Evolutionary conservation across 1,284 basidiomycete genomes (phyloP).

Genomic region (Microbotryum violaceum): DNA sequence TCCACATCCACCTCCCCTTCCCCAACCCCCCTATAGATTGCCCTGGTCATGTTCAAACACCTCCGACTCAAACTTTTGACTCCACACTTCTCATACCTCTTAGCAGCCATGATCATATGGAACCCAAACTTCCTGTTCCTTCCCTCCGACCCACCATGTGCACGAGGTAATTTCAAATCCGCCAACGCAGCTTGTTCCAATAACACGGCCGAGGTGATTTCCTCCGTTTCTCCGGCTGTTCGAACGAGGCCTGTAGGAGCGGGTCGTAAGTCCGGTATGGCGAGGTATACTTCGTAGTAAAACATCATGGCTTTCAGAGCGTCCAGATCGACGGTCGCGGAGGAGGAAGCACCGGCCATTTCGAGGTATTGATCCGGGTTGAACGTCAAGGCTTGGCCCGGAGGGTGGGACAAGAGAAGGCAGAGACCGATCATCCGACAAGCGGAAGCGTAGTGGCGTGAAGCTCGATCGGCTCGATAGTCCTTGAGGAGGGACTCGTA

Average conservation of each 20-base stretch:
- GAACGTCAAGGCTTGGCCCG: conserved; percentile 2
- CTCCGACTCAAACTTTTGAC: conserved; percentile 39
- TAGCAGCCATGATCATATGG: conserved; percentile 47
- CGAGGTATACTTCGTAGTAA: conserved; percentile 44
- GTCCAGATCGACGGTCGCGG: conserved; percentile 41
- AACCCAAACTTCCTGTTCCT: conserved; percentile 44
- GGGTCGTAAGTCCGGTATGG: conserved; percentile 40
- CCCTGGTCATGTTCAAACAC: too few species aligned
- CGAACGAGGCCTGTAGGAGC: conserved; percentile 39
- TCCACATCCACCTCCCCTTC: conserved; percentile 5
- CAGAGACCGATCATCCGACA: conserved; percentile 45
- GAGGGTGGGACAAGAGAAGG: conserved; percentile 33
- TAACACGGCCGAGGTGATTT: conserved; percentile 47
- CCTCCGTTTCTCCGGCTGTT: conserved; percentile 43
- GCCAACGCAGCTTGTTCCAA: conserved; percentile 49
- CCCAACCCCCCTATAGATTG: too few species aligned
- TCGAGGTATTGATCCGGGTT: conserved; percentile 41
- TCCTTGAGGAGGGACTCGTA: conserved; percentile 70
- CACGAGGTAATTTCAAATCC: conserved; percentile 39
- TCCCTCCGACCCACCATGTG: conserved; percentile 5
- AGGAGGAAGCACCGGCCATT: conserved; percentile 37
- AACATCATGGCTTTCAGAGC: conserved; percentile 42
- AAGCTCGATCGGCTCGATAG: conserved; percentile 41
- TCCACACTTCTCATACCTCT: conserved; percentile 49
- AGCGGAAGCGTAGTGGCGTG: conserved; percentile 42